Conservation (phyloP, 805 yeast genomes). For the Barnettozyma sucrosica region DNA sequence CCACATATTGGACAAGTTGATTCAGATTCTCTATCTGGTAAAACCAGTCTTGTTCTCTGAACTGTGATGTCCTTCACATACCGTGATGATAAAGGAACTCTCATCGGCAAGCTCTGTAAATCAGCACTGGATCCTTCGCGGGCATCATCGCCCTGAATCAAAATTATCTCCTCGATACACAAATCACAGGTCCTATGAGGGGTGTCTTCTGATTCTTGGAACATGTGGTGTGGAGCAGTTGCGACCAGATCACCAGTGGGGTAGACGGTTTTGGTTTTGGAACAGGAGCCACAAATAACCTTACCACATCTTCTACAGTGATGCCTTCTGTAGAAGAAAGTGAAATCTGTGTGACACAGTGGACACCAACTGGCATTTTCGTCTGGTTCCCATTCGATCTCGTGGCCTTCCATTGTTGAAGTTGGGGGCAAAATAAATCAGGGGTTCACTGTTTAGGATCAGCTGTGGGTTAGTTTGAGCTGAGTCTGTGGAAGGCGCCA, state of each 20-base stretch:
- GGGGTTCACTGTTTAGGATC: neutral
- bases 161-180: conserved; percentile 56
- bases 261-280: conserved; percentile 46
- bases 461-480: neutral
- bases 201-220: conserved; percentile 42
- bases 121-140: conserved; percentile 9
- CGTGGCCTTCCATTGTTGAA: neutral
- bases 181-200: conserved; percentile 71
- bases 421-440: neutral
- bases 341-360: conserved; percentile 46
- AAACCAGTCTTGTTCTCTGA: conserved; percentile 4
- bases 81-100: conserved; percentile 9
- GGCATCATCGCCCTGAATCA: conserved; percentile 2
- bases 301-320: conserved; percentile 82
- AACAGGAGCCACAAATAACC: conserved; percentile 69
- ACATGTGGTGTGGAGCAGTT: conserved; percentile 43
- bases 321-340: conserved; percentile 66
- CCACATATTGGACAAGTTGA: conserved; percentile 38
- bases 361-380: conserved; percentile 45
- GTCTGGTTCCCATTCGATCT: conserved; percentile 64
- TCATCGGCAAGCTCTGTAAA: conserved; percentile 12
- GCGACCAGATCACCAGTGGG: conserved; percentile 56
- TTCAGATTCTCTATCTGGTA: conserved; percentile 26
- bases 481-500: neutral
- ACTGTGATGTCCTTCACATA: conserved; percentile 9